Conservation (phyloP, 2,329 filamentous ascomycete genomes). For the Aspergillus costaricaensis region DNA sequence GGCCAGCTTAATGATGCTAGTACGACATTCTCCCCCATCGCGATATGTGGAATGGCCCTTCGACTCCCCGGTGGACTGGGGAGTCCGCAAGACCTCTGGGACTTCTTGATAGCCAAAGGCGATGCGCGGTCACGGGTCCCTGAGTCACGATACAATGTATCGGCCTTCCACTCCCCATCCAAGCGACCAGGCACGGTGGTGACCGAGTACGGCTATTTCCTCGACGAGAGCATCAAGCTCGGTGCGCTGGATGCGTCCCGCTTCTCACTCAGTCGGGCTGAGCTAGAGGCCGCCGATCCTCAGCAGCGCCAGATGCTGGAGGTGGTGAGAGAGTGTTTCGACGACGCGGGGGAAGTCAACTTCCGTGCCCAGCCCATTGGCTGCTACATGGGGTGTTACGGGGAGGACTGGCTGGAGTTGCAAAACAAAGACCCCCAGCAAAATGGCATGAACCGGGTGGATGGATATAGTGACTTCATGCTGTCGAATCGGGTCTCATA, state of each 20-base stretch:
- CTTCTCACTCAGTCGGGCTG: conserved; percentile 23
- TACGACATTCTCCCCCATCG: conserved; percentile 8
- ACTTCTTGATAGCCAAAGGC: conserved; percentile 14
- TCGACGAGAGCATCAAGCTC: conserved; percentile 27
- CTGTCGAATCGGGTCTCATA: conserved; percentile 31
- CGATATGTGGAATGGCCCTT: conserved; percentile 18
- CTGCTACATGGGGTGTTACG: conserved; percentile 16
- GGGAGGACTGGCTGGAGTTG: conserved; percentile 19
- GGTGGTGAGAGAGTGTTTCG: conserved; percentile 29
- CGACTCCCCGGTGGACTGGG: conserved; percentile 19
- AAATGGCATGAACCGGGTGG: conserved; percentile 16
- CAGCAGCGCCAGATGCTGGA: conserved; percentile 33
- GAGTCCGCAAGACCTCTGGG: conserved; percentile 18
- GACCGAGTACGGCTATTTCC: conserved; percentile 26
- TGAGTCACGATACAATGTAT: conserved; percentile 24
- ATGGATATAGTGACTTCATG: conserved; percentile 23
- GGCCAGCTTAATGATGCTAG: neutral
- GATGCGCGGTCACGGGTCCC: conserved; percentile 11
- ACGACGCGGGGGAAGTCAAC: conserved; percentile 28
- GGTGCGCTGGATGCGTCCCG: conserved; percentile 26
- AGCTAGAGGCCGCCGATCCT: conserved; percentile 27
- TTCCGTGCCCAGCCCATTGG: conserved; percentile 29
- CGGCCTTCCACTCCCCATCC: neutral
- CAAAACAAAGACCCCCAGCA: conserved; percentile 9
- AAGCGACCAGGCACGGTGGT: neutral